phyloP scores from a whole-genome alignment of 495 filamentous ascomycete genomes.

The Xylaria acuta region DNA sequence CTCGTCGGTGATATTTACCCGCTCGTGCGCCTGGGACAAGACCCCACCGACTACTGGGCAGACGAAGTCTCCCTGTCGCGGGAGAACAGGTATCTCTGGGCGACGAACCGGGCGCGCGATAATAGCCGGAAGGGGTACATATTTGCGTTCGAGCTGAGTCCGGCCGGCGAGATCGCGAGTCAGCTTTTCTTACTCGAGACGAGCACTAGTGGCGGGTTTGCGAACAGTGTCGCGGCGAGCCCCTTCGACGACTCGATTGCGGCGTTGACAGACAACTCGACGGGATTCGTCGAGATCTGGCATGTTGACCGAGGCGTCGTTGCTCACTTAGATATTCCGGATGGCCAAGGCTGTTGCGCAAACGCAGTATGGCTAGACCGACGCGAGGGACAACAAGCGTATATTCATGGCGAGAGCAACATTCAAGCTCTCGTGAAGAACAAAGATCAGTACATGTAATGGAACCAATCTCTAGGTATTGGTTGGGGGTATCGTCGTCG shows the following conservation, averaged over 20 bases:
- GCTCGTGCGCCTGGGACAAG: constrained; percentile 21
- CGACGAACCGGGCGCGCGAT: constrained; percentile 39
- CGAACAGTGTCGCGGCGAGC: constrained; percentile 43
- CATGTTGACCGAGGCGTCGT: constrained; percentile 36
- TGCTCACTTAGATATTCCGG: constrained; percentile 39
- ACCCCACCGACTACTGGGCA: constrained; percentile 40
- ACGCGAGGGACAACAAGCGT: neutral
- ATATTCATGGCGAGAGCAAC: neutral
- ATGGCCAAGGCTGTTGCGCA: constrained; percentile 45
- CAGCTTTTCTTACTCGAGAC: constrained; percentile 43
- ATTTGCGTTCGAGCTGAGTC: constrained; percentile 38
- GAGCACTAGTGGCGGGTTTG: constrained; percentile 41
- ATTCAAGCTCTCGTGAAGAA: neutral
- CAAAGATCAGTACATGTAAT: neutral
- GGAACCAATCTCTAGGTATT: neutral
- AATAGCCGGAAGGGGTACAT: constrained; percentile 38
- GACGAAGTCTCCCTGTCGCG: constrained; percentile 47
- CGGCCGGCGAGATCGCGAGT: constrained; percentile 36
- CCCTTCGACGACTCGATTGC: constrained; percentile 42
- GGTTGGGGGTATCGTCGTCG: neutral
- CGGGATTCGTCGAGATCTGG: constrained; percentile 50
- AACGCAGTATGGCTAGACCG: constrained; percentile 43
- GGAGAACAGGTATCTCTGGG: constrained; percentile 42
- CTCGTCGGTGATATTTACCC: constrained; percentile 18
- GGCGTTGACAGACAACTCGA: constrained; percentile 42